phyloP scores from a whole-genome alignment of 1,139 yeast species.

The Blastobotrys raffinosifermentans region DNA sequence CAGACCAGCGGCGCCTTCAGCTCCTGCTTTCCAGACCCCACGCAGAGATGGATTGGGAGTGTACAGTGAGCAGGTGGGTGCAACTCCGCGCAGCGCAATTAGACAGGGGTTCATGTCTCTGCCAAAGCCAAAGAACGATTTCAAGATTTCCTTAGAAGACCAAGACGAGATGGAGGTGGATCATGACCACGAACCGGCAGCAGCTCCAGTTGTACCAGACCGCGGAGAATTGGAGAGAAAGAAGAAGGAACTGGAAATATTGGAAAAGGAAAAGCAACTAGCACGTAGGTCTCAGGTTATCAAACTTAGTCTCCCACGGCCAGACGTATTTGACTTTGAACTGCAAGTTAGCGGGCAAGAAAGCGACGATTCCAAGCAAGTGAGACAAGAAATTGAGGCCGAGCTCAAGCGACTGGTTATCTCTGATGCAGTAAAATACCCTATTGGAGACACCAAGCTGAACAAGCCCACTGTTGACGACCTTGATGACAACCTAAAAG shows the following conservation, averaged over 20 bases:
- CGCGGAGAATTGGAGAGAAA: conserved; percentile 35
- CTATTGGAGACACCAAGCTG: conserved; percentile 19
- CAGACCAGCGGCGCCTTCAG: neutral
- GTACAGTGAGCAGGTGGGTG: conserved; percentile 14
- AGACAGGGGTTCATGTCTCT: conserved; percentile 36
- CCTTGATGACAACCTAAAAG: conserved; percentile 37
- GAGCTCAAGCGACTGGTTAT: conserved; percentile 37
- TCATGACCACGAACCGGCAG: conserved; percentile 7
- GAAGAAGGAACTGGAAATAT: conserved; percentile 21
- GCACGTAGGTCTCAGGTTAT: conserved; percentile 46
- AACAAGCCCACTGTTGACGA: conserved; percentile 27
- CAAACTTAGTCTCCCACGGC: conserved; percentile 47
- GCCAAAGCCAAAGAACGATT: conserved; percentile 56
- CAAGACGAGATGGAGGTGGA: conserved; percentile 23
- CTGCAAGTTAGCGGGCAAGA: no score
- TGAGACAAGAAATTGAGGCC: conserved; percentile 33
- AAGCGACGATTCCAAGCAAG: neutral
- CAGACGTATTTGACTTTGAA: conserved; percentile 32
- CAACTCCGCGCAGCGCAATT: conserved; percentile 20
- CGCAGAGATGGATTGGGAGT: conserved; percentile 24
- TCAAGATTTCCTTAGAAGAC: conserved; percentile 42
- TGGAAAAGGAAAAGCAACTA: conserved; percentile 25
- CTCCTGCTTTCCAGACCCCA: conserved; percentile 12
- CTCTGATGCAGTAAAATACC: conserved; percentile 44
- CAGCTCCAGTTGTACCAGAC: conserved; percentile 26